phyloP scores from a whole-genome alignment of 805 yeast genomes.

The Clavispora carvajalis region DNA sequence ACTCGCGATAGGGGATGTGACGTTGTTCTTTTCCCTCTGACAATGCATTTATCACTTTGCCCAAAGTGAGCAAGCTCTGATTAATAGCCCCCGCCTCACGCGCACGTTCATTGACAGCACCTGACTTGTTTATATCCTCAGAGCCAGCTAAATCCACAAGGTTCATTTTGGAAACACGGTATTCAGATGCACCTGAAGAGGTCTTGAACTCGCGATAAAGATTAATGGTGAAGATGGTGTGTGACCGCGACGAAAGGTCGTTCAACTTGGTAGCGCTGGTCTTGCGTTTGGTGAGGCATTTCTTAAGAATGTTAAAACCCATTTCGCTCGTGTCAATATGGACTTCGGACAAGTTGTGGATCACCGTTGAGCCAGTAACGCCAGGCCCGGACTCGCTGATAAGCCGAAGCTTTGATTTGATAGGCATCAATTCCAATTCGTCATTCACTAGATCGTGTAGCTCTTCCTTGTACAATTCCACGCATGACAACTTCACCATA shows the following conservation, averaged over 20 bases:
- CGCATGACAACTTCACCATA: slow-evolving; percentile 70
- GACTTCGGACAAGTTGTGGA: slow-evolving; percentile 63
- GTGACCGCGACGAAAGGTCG: slow-evolving; percentile 70
- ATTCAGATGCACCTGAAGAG: slow-evolving; percentile 7
- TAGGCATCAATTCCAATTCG: slow-evolving; percentile 23
- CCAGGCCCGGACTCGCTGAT: slow-evolving; percentile 5
- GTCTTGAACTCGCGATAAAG: slow-evolving; percentile 45
- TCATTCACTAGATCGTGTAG: slow-evolving; percentile 62
- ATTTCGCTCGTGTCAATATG: slow-evolving; percentile 48
- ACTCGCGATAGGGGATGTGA: slow-evolving; percentile 84
- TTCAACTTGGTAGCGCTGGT: slow-evolving; percentile 73
- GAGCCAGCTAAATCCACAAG: slow-evolving; percentile 94
- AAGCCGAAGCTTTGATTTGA: slow-evolving; percentile 22
- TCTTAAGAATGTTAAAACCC: slow-evolving; percentile 50
- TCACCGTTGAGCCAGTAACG: slow-evolving; percentile 30
- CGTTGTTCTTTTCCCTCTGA: slow-evolving; percentile 27
- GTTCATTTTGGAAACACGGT: slow-evolving; percentile 61
- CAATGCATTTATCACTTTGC: slow-evolving; percentile 72
- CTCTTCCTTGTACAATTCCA: slow-evolving; percentile 86
- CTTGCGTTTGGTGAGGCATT: slow-evolving; percentile 55
- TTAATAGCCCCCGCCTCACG: slow-evolving; percentile 93
- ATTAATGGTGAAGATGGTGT: slow-evolving; percentile 66
- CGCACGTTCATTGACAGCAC: slow-evolving; percentile 81
- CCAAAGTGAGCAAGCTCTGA: slow-evolving; percentile 80
- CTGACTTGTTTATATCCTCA: slow-evolving; percentile 82